Evolutionary conservation across 164 flowering plant species (phyloP).

Genomic region (Vitis amurensis): DNA sequence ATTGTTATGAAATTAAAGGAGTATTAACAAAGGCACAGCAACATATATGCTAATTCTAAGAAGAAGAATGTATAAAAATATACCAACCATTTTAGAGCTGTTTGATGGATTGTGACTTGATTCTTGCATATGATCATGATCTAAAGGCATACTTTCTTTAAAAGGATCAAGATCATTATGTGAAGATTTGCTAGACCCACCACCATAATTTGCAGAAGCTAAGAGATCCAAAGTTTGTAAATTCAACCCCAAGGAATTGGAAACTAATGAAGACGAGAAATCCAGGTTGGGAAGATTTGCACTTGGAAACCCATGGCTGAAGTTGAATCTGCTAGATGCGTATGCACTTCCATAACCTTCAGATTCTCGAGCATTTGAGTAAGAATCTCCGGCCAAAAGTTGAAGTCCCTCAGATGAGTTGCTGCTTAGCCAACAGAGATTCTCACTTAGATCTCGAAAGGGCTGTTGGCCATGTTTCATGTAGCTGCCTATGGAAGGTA

Average conservation of each 20-base stretch:
- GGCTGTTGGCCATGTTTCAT: neutral
- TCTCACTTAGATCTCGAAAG: neutral
- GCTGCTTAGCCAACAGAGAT: neutral
- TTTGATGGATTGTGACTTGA: conserved; percentile 9
- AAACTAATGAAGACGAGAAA: conserved; percentile 5
- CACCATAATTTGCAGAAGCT: conserved; percentile 4
- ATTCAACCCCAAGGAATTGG: conserved; percentile 11
- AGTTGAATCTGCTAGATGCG: neutral
- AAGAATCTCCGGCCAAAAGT: conserved; percentile 3
- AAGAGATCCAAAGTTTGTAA: conserved; percentile 12
- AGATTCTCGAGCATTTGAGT: neutral
- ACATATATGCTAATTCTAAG: neutral
- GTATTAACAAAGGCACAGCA: too few relatives aligned
- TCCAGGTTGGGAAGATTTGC: neutral
- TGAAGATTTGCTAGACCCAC: neutral
- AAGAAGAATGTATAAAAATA: neutral
- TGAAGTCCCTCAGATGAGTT: conserved; percentile 1
- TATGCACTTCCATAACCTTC: neutral
- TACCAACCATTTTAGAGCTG: conserved; percentile 13
- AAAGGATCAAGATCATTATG: neutral
- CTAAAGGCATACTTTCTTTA: neutral
- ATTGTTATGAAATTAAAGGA: too few relatives aligned
- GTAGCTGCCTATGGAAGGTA: neutral
- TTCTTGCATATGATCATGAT: conserved; percentile 5
- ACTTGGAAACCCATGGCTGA: conserved; percentile 7